Conservation (phyloP, 306 rosid species). For the Sicyos edulis region DNA sequence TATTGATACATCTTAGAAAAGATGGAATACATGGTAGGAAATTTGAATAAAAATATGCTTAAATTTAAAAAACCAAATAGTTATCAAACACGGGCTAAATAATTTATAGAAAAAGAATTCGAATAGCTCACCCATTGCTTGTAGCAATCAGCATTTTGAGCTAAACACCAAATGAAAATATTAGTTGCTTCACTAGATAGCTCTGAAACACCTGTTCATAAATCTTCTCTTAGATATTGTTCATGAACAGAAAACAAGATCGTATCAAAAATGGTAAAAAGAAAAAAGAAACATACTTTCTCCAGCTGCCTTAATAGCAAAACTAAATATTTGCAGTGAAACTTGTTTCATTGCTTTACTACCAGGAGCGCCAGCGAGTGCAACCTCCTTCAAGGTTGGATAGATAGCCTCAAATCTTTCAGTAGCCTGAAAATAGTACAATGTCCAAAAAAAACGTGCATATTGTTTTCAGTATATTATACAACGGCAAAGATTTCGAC, state of each 20-base stretch:
- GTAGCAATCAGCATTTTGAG: constrained; percentile 59
- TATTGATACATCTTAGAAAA: too few species aligned
- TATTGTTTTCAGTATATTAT: constrained; percentile 5
- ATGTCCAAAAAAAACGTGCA: neutral
- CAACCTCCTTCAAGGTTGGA: constrained; percentile 72
- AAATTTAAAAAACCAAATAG: too few species aligned
- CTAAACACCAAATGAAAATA: constrained; percentile 73
- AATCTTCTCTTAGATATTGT: constrained; percentile 1
- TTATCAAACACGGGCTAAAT: too few species aligned
- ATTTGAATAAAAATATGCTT: too few species aligned
- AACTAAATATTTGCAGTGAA: constrained; percentile 61
- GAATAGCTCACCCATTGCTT: constrained; percentile 78
- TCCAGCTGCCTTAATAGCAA: constrained; percentile 64
- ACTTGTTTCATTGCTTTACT: constrained; percentile 94
- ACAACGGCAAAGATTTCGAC: constrained; percentile 16
- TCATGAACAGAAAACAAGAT: neutral
- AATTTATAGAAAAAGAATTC: constrained; percentile 11
- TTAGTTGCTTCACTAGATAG: constrained; percentile 66
- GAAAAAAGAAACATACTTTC: constrained; percentile 45
- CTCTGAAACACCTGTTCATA: constrained; percentile 52
- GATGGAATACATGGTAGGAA: too few species aligned
- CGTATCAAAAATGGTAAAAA: neutral
- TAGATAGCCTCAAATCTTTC: constrained; percentile 89
- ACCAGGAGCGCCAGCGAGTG: constrained; percentile 77
- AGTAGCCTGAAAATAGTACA: constrained; percentile 57